Evolutionary conservation across 257 asterid species (phyloP), one percentile per base, ranked within the genome.

Genomic region (Salvia hispanica): DNA sequence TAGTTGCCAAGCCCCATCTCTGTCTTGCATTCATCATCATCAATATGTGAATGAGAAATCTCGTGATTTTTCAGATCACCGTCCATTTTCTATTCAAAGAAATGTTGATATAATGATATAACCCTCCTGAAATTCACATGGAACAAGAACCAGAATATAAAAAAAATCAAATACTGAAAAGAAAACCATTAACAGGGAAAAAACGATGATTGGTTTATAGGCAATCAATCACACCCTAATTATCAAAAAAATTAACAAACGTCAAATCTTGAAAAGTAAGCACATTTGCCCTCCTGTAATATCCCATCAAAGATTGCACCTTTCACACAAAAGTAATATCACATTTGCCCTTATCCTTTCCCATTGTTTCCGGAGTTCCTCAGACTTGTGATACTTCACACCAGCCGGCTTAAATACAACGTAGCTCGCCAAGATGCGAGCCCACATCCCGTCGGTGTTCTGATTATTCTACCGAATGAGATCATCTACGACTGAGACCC

Each of bases 1-100:
- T 77, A 76, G 58, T 74, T 64, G 57, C 64, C 78, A 61, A 70
- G 77, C 42, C 64, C 86, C 77, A 77, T 80, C 67, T 80, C 83
- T 39, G 6, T 13, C 18, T 45, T 44, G 72, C 56, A 72, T 28
- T 58, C 64, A 60, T 63, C 72, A 4, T 7, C 39, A 39, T 57
- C 67, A 9, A 13, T 47, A 72, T 50, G 28, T 42, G 76, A 58
- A 40, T 57, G 65, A 67, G 76, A 56, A 48, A 21, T 34, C 25
- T 42, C 54, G 37, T 60, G 54, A 70, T 58, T 70, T 58, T 62
- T 66, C 56, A 57, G 45, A 70, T 63, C 81, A 65, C 59, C 9
- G 9, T 74, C 81, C 86, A 84, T 65, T n/a, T 64, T 50, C 67
- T 53, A 12, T 15, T 10, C 11, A 9, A n/a, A 33, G 9, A 46